Evolutionary conservation across 148 eudicot species (phyloP).

Genomic region (Chenopodium quinoa): DNA sequence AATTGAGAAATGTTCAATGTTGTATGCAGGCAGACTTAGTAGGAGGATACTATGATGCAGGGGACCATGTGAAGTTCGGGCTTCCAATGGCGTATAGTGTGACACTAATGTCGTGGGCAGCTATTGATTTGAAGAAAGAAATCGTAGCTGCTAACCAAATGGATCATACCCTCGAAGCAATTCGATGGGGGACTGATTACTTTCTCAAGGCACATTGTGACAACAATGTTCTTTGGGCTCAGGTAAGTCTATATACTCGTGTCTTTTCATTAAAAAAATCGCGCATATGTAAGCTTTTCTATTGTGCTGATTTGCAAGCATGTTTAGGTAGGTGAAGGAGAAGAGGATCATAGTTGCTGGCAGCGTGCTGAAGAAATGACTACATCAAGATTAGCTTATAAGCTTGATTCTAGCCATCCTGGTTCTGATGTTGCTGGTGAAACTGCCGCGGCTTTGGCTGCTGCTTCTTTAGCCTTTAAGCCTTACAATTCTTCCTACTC

Average conservation of each 20-base stretch:
- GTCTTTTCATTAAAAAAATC: no score
- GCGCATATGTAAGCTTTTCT: no score
- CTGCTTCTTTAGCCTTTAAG: constrained; percentile 70
- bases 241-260: constrained; percentile 32
- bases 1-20: neutral
- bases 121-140: constrained; percentile 46
- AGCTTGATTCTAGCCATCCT: constrained; percentile 48
- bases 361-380: constrained; percentile 86
- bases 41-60: constrained; percentile 95
- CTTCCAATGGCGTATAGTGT: constrained; percentile 87
- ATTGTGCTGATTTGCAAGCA: neutral
- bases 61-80: constrained; percentile 90
- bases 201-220: constrained; percentile 77
- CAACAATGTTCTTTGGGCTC: constrained; percentile 70
- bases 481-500: constrained; percentile 81
- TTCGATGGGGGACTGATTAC: constrained; percentile 90
- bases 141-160: constrained; percentile 48
- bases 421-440: constrained; percentile 91
- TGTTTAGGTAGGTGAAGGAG: constrained; percentile 80
- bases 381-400: constrained; percentile 66
- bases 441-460: constrained; percentile 92
- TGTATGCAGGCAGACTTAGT: constrained; percentile 71
- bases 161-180: constrained; percentile 61
- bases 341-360: constrained; percentile 83
- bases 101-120: constrained; percentile 79